Base-by-base conservation (phyloP, 164 flowering plant species). In the Cinnamomum chago region DNA sequence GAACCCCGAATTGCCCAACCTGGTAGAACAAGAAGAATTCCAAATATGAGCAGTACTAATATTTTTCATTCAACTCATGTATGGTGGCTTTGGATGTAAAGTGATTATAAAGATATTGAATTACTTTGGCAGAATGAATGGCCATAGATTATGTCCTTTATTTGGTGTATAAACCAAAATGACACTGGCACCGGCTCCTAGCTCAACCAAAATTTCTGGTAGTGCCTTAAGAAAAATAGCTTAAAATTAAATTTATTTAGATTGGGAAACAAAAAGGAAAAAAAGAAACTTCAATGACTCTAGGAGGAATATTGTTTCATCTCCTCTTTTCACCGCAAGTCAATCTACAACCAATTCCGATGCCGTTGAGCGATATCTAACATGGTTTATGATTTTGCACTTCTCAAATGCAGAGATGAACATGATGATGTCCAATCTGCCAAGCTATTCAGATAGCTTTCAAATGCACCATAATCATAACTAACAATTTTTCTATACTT, bases 1-100 rank as follows among this genome's bases (percentile, higher is more conserved):
- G 90, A 67, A 80, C 71, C 76, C 92, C 92, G 15, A 76, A 72
- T 64, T 85, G 81, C 25, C 90, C 92, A 9, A 86, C 89, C 90
- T 86, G 20, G 40, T 30, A 10, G 20, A 12, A 5, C 2, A n/a
- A 27, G 20, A 71, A 33, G 58, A 15, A 22, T 17, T 5, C 24
- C 1, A 22, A 35, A 22, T 24, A 14, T 69, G 20, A 14, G 6
- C 25, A 7, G 30, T n/a, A 1, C 27, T 40, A 20, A 15, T 5
- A n/a, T 22, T 13, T 23, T 18, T 51, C 17, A 7, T 20, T 20
- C 71, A 6, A 47, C 3, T 14, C 11, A 35, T 17, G 15, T 23
- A 35, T 35, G 47, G 47, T 0, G 47, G 18, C 3, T 27, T 67
- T 67, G 33, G 51, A 11, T 10, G 4, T 25, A 14, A 2, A 3